Conservation (phyloP, 768 basidiomycete species). For the Gymnopilus dilepis region DNA sequence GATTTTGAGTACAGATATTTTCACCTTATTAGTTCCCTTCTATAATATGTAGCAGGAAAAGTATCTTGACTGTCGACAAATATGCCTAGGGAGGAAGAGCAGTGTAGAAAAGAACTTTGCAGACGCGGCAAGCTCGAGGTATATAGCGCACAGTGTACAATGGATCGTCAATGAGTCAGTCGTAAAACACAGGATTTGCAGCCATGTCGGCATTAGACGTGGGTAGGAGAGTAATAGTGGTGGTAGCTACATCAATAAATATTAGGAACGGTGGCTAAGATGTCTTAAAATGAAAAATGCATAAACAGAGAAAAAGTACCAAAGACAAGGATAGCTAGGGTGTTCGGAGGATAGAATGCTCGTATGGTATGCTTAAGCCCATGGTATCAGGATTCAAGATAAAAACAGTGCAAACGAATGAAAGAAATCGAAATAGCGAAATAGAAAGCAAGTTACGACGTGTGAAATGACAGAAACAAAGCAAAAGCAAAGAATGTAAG, state of each 20-base stretch:
- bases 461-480: conserved; percentile 9
- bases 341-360: conserved; percentile 16
- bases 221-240: neutral
- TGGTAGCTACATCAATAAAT: conserved; percentile 2
- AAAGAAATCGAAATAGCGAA: neutral
- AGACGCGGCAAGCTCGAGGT: neutral
- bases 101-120: too few species aligned
- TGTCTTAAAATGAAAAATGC: neutral
- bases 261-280: neutral
- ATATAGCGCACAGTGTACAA: neutral
- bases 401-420: neutral
- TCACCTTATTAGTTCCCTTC: neutral
- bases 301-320: neutral
- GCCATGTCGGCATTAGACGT: conserved; percentile 1
- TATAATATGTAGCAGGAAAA: neutral
- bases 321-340: conserved; percentile 5
- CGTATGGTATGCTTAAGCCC: conserved; percentile 5
- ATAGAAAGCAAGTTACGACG: neutral
- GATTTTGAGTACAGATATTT: neutral
- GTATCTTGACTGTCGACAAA: neutral
- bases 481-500: conserved; percentile 7
- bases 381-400: neutral
- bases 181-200: neutral
- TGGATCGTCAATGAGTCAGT: neutral
- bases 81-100: neutral